Evolutionary conservation across 2,329 filamentous ascomycete genomes (phyloP), one percentile per base, ranked within the genome.

Genomic region (Sarocladium oryzae): DNA sequence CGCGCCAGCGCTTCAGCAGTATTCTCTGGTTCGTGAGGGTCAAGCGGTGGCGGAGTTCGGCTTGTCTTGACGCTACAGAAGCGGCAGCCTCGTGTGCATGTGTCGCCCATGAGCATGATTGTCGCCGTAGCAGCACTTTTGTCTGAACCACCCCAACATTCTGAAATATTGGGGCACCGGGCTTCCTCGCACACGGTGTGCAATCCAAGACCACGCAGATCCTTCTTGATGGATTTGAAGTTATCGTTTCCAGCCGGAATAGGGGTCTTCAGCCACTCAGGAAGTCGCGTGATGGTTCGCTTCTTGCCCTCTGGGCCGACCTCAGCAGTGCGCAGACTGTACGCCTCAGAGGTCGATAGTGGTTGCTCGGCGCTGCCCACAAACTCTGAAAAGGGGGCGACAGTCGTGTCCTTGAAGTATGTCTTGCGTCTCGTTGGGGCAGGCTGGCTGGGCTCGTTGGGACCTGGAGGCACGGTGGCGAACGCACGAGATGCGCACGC

Each of bases 91-190:
- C 93, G 81, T 16, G 93, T 99, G 70, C 93, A 99, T 8, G 92
- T 97, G 68, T 99, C 93, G 57, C 93, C 93, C 91, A 97, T 97
- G 45, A 99, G 75, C 93, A 99, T 99, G 69, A 99, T 97, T 10
- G 93, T 99, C 2, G 93, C 93, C 28, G 93, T 99, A 4, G 93
- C 93, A 23, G 89, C 86, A 57, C 83, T 85, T 74, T 96, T 96
- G 67, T 86, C 82, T 64, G 78, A 83, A 30, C 93, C 93, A 55
- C 93, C 93, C 93, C 93, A 99, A 75, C 93, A 99, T 67, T 97
- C 92, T 56, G 87, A 90, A 55, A 99, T 96, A 69, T 99, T 99
- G 55, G 93, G 93, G 69, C 93, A 99, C 57, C 90, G 83, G 1
- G 93, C 93, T 73, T 99, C 93, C 72, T 99, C 93, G 69, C 93